phyloP scores from a whole-genome alignment of 1,139 yeast species.

The Taiozyma sp. region DNA sequence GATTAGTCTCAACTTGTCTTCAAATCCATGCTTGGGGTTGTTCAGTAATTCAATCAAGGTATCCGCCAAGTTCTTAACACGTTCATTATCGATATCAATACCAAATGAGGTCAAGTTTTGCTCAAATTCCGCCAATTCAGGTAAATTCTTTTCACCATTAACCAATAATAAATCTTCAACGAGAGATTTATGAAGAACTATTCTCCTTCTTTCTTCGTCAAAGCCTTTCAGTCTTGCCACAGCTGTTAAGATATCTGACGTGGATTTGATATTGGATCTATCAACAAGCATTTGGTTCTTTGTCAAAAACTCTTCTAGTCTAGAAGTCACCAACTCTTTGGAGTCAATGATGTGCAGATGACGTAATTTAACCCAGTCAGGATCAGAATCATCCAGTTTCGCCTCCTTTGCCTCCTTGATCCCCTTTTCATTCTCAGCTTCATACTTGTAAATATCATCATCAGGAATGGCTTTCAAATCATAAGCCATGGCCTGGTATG shows the following conservation, averaged over 20 bases:
- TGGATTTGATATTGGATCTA: conserved; percentile 53
- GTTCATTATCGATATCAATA: conserved; percentile 63
- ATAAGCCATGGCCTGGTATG: conserved; percentile 92
- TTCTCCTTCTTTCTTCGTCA: conserved; percentile 59
- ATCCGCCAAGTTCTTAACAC: conserved; percentile 60
- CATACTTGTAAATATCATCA: conserved; percentile 52
- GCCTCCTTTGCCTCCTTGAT: conserved; percentile 41
- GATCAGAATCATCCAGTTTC: conserved; percentile 58
- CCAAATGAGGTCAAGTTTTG: conserved; percentile 79
- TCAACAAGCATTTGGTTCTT: conserved; percentile 72
- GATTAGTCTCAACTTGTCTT: conserved; percentile 75
- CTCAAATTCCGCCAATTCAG: conserved; percentile 65
- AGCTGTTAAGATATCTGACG: conserved; percentile 59
- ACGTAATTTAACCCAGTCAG: conserved; percentile 69
- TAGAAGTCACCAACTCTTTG: conserved; percentile 55
- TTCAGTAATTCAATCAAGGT: conserved; percentile 58
- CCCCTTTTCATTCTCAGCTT: conserved; percentile 60
- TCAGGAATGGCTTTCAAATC: conserved; percentile 42
- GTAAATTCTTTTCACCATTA: conserved; percentile 49
- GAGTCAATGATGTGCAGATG: conserved; percentile 79
- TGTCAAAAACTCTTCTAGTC: conserved; percentile 61
- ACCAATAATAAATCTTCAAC: conserved; percentile 54
- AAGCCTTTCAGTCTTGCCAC: conserved; percentile 67
- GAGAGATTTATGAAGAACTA: conserved; percentile 54
- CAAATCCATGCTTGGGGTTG: conserved; percentile 43